phyloP scores from a whole-genome alignment of 768 basidiomycete genomes.

The Pholiota conissans region DNA sequence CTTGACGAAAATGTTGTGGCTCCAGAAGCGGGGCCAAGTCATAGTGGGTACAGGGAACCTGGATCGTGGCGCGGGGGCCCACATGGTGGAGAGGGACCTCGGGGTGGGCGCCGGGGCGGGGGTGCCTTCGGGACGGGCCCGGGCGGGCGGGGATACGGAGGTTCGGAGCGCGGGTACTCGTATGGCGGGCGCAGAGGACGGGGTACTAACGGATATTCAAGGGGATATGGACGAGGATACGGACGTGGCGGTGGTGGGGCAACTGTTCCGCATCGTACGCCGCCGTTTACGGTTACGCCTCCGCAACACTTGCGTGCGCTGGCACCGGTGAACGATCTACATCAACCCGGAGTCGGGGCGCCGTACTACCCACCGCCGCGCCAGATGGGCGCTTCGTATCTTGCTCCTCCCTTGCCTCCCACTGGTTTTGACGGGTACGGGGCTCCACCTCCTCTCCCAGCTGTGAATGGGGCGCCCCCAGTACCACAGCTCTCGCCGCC shows the following conservation, averaged over 20 bases:
- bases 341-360: conserved; percentile 9
- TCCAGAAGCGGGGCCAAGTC: not conserved
- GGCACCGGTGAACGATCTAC: conserved; percentile 11
- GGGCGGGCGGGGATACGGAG: conserved; percentile 8
- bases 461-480: conserved; percentile 16
- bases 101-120: conserved; percentile 2
- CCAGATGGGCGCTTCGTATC: conserved; percentile 23
- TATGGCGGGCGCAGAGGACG: conserved; percentile 13
- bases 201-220: conserved; percentile 9
- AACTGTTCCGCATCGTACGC: conserved; percentile 15
- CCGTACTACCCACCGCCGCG: conserved; percentile 28
- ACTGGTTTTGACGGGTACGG: conserved; percentile 6
- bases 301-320: conserved; percentile 33
- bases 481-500: conserved; percentile 25
- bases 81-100: conserved; percentile 1
- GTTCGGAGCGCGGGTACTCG: conserved; percentile 8
- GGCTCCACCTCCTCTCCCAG: conserved; percentile 23
- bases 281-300: conserved; percentile 27
- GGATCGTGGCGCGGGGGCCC: not conserved
- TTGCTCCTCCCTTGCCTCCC: not conserved
- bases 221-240: conserved; percentile 8
- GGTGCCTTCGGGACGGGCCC: not conserved
- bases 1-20: conserved; percentile 4
- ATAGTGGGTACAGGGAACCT: not conserved
- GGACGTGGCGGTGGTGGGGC: conserved; percentile 21